These are phyloP conservation scores for Colletotrichum graminicola DNA, from an alignment of 2,329 filamentous ascomycete species.

Conservation along the genomic window DNA sequence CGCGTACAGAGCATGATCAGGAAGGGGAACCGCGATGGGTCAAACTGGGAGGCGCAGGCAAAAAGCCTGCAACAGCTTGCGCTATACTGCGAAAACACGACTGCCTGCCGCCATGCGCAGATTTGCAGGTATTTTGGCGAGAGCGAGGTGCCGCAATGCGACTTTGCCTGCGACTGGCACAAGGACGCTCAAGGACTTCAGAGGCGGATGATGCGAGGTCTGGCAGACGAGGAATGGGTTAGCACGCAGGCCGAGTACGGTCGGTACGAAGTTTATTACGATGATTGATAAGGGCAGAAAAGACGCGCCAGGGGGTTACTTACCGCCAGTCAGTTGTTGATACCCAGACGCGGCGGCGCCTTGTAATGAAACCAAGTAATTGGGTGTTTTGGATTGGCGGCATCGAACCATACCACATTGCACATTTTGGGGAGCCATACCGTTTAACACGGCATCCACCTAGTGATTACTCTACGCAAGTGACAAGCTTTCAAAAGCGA, in stretches of 20 bases:
- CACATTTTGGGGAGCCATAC: background rate
- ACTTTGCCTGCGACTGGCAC: conserved; percentile 84
- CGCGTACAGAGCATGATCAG: conserved; percentile 72
- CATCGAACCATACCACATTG: background rate
- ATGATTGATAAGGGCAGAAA: conserved; percentile 51
- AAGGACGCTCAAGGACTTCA: conserved; percentile 73
- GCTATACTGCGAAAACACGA: conserved; percentile 83
- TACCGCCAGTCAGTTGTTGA: background rate
- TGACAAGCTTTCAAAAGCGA: background rate
- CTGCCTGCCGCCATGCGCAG: conserved; percentile 78
- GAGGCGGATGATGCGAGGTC: conserved; percentile 65
- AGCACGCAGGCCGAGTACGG: conserved; percentile 72
- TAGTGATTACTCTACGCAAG: background rate
- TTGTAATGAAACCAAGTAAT: background rate
- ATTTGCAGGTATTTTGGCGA: conserved; percentile 87
- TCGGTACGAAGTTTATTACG: conserved; percentile 67
- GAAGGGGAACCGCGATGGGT: conserved; percentile 58
- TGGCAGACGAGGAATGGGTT: conserved; percentile 73
- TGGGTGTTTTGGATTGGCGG: background rate
- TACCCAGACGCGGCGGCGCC: background rate
- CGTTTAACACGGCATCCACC: background rate
- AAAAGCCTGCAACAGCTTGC: conserved; percentile 77
- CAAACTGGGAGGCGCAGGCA: conserved; percentile 63
- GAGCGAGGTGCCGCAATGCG: conserved; percentile 67
- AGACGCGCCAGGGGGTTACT: background rate